These are phyloP conservation scores for Glycine tomentella DNA, from an alignment of 306 rosid genomes.

Conservation along the genomic window DNA sequence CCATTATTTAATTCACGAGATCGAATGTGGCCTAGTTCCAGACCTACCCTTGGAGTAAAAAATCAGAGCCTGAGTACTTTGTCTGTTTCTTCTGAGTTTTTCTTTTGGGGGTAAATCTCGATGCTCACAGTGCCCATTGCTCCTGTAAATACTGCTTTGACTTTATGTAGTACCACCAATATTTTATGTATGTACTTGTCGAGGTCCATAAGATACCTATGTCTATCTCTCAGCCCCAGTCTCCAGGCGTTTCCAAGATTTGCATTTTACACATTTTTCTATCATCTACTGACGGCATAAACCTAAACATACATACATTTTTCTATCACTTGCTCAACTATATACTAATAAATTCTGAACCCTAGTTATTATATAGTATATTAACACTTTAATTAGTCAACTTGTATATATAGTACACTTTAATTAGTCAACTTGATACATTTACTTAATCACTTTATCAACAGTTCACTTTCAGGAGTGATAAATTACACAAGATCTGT, in stretches of 20 bases:
- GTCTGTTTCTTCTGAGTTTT: constrained; percentile 50
- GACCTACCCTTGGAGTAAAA: constrained; percentile 55
- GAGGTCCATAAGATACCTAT: constrained; percentile 49
- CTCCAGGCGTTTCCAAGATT: constrained; percentile 40
- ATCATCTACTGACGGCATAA: not conserved
- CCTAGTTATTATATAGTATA: not conserved
- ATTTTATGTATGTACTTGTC: constrained; percentile 50
- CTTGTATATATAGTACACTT: not conserved
- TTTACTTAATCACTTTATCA: not conserved
- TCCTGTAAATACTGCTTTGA: constrained; percentile 51
- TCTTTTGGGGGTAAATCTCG: constrained; percentile 58
- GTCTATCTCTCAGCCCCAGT: constrained; percentile 22
- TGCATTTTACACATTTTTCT: not conserved
- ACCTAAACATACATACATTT: not conserved
- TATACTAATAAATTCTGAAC: not conserved
- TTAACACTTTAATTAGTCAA: not conserved
- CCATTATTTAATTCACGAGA: constrained; percentile 41
- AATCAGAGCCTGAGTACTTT: constrained; percentile 59
- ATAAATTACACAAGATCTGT: too few relatives aligned
- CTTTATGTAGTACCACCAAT: constrained; percentile 45
- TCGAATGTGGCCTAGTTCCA: constrained; percentile 43
- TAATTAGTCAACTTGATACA: not conserved
- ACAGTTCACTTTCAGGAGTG: too few relatives aligned
- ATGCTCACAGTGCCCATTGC: constrained; percentile 49
- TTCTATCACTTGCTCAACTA: not conserved